Evolutionary conservation across 2,329 filamentous ascomycete species (phyloP).

Genomic region (Fusarium dlaminii): DNA sequence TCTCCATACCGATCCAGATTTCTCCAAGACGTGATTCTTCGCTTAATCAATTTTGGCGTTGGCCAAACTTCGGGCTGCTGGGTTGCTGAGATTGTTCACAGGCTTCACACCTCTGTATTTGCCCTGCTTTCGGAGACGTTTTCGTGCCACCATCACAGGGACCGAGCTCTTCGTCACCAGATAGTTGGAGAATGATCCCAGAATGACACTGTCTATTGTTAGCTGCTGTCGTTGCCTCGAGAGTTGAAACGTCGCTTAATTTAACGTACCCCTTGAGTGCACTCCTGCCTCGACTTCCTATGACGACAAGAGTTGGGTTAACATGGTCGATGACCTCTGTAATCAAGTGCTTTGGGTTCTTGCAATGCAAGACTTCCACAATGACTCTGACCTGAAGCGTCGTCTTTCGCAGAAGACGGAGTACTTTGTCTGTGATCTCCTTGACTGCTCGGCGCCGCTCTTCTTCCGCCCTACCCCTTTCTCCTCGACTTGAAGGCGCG

Average conservation of each 20-base stretch:
- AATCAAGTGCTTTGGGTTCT: slow-evolving; percentile 94
- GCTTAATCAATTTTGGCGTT: slow-evolving; percentile 77
- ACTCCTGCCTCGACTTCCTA: slow-evolving; percentile 90
- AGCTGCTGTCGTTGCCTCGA: slow-evolving; percentile 31
- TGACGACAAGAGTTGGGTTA: slow-evolving; percentile 89
- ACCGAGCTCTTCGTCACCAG: slow-evolving; percentile 96
- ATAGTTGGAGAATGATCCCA: slow-evolving; percentile 98
- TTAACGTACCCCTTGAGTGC: slow-evolving; percentile 85
- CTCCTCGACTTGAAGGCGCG: slow-evolving; percentile 58
- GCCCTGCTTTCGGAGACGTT: slow-evolving; percentile 85
- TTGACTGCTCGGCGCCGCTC: slow-evolving; percentile 85
- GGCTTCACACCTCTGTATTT: slow-evolving; percentile 81
- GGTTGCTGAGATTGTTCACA: slow-evolving; percentile 82
- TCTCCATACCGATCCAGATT: not conserved
- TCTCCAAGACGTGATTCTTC: not conserved
- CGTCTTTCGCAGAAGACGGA: slow-evolving; percentile 89
- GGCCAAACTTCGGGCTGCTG: slow-evolving; percentile 71
- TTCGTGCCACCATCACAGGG: slow-evolving; percentile 97
- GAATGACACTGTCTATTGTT: slow-evolving; percentile 75
- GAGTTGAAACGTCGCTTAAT: not conserved
- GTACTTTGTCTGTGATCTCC: slow-evolving; percentile 83
- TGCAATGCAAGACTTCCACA: slow-evolving; percentile 97
- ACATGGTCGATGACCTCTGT: slow-evolving; percentile 97
- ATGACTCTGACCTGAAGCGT: slow-evolving; percentile 91
- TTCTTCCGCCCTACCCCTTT: slow-evolving; percentile 72